Evolutionary conservation across 192 early-diverging fungal species (phyloP), one percentile per base, ranked within the genome.

Genomic region (Coemansia sp.): DNA sequence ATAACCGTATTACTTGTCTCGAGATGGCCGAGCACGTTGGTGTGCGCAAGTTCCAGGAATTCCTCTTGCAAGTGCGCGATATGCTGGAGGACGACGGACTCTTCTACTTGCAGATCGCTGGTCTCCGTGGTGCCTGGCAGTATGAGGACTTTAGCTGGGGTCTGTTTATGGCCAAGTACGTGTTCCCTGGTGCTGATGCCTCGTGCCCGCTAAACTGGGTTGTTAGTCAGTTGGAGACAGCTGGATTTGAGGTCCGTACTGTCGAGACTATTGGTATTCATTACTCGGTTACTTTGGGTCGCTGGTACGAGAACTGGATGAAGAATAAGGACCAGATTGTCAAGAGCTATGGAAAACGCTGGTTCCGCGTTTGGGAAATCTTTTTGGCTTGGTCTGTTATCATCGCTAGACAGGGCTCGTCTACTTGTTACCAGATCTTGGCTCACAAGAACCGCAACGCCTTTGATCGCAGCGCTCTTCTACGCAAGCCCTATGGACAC

Each of bases 11-110:
- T 75, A 94, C 95, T 40, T 97, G 96, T 79, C 90, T 99, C 66
- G 97, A 98, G 78, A 99, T 99, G 97, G 95, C 97, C 72, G 97
- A 99, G 87, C 97, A 99, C 83, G 97, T 99, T 41, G 97, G 97
- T 70, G 88, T 99, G 66, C 88, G 93, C 78, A 90, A 92, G 75
- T 99, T 93, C 89, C 88, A 90, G 55, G 88, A 91, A 63, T 99
- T 97, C 81, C 84, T 99, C 76, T 74, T 85, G 31, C 95, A 99
- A 86, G 93, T 99, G 69, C 88, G 90, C 75, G 95, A 97, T 44
- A 90, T 97, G 90, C 86, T 99, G 40, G 91, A 95, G 79, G 97
- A 99, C 82, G 97, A 99, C 83, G 97, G 97, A 72, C 76, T 99
- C 53, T 97, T 99, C 88, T 99, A 89, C 88, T 77, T 99, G 74